Evolutionary conservation across 345 rosid species (phyloP).

Genomic region (Cardamine occulta): DNA sequence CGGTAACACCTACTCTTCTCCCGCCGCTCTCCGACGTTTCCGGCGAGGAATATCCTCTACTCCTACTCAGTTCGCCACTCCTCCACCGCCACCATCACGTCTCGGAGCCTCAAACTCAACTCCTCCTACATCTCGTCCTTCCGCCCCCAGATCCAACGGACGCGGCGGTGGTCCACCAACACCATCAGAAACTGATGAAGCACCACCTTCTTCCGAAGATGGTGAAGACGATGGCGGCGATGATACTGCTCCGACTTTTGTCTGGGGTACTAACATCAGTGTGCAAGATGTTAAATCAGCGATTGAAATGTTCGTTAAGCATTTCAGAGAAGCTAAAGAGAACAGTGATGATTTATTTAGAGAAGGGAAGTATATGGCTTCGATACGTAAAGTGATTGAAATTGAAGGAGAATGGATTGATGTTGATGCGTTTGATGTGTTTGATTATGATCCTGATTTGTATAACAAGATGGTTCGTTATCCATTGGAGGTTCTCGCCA

Average conservation of each 20-base stretch:
- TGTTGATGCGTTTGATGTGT: conserved; percentile 88
- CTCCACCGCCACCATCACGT: conserved; percentile 49
- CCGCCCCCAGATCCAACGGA: conserved; percentile 41
- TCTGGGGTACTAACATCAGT: conserved; percentile 96
- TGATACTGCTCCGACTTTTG: conserved; percentile 78
- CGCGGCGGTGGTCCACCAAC: conserved; percentile 35
- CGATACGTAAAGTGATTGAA: conserved; percentile 73
- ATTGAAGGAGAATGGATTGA: conserved; percentile 90
- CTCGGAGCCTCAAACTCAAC: conserved; percentile 52
- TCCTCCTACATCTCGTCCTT: conserved; percentile 56
- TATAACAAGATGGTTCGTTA: conserved; percentile 86
- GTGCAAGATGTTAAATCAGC: conserved; percentile 90
- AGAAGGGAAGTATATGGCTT: conserved; percentile 89
- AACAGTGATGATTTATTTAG: conserved; percentile 53
- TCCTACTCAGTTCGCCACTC: conserved; percentile 46
- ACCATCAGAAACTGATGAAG: conserved; percentile 32
- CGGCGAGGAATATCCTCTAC: conserved; percentile 44
- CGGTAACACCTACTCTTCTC: conserved; percentile 66
- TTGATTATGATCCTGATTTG: conserved; percentile 79
- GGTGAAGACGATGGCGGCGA: conserved; percentile 68
- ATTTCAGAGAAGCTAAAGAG: conserved; percentile 68
- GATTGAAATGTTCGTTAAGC: conserved; percentile 84
- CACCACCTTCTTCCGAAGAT: conserved; percentile 73
- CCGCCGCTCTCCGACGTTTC: conserved; percentile 45
- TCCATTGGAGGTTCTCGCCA: conserved; percentile 92